Percentiles rank a stretch among this genome's conserved stretches.
Conservation (phyloP, 2,329 filamentous ascomycete species). For the Plenodomus biglobosus region DNA sequence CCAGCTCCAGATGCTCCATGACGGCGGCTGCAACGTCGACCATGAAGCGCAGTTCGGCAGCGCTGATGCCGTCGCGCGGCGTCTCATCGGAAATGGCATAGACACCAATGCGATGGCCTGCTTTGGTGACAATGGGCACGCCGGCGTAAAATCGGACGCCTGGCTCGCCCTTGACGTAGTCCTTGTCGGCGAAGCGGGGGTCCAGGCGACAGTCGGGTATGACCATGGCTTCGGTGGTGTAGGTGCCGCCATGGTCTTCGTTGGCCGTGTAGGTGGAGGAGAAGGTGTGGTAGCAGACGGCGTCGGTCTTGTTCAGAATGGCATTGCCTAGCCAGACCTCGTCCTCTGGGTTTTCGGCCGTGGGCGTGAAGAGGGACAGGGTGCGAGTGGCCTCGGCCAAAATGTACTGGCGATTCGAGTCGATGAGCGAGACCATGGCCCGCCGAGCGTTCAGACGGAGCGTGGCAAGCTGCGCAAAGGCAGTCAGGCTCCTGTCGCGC, state of each 20-base stretch:
- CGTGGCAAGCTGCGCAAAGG: constrained; percentile 42
- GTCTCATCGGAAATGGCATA: constrained; percentile 36
- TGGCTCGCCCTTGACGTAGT: constrained; percentile 31
- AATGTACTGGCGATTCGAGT: constrained; percentile 42
- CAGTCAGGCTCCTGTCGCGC: constrained; percentile 35
- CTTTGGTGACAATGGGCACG: constrained; percentile 34
- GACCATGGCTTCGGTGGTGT: constrained; percentile 25
- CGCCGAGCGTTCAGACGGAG: constrained; percentile 38
- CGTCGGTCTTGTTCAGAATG: constrained; percentile 32
- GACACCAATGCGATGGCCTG: constrained; percentile 36
- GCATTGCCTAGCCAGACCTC: constrained; percentile 38
- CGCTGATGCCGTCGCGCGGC: constrained; percentile 26
- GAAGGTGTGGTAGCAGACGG: constrained; percentile 35
- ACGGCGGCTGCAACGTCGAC: constrained; percentile 35
- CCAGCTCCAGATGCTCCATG: constrained; percentile 38
- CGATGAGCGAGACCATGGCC: constrained; percentile 43
- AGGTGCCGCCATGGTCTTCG: constrained; percentile 19
- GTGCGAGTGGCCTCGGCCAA: constrained; percentile 44
- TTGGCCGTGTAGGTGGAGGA: constrained; percentile 25
- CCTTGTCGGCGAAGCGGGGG: constrained; percentile 23
- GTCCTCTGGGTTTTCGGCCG: constrained; percentile 23
- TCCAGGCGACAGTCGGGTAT: constrained; percentile 32
- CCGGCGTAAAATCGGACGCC: constrained; percentile 39
- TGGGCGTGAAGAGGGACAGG: constrained; percentile 35
- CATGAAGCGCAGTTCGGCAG: constrained; percentile 33